These are phyloP conservation scores for Boletus reticuloceps DNA, from an alignment of 768 basidiomycete species.

Conservation along the genomic window DNA sequence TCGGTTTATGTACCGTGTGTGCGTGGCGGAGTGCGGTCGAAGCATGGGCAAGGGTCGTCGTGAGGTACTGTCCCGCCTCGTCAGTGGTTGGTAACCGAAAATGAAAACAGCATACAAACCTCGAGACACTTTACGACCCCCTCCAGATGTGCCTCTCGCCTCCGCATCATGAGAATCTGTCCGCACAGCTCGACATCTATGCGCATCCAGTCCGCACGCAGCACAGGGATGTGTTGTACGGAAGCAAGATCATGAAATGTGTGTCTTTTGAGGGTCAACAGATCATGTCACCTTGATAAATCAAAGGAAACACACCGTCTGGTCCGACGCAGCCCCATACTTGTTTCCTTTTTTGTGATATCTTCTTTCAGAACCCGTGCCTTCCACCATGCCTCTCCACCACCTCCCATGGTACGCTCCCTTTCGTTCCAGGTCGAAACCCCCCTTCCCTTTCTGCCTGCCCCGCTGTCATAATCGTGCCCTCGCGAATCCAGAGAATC, in stretches of 20 bases:
- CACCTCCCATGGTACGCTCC: constrained; percentile 23
- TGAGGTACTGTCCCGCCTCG: constrained; percentile 41
- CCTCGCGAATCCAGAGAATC: constrained; percentile 3
- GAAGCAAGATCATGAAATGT: constrained; percentile 64
- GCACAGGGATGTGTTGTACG: constrained; percentile 44
- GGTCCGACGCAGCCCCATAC: constrained; percentile 23
- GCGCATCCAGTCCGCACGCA: constrained; percentile 64
- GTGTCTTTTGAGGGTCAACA: constrained; percentile 41
- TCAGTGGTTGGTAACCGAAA: constrained; percentile 6
- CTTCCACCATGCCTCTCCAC: constrained; percentile 21
- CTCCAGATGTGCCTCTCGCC: constrained; percentile 64
- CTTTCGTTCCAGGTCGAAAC: constrained; percentile 49
- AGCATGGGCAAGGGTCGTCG: constrained; percentile 48
- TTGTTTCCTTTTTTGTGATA: constrained; percentile 5
- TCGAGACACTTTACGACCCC: constrained; percentile 62
- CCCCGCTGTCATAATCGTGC: background rate
- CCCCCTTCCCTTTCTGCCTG: constrained; percentile 28
- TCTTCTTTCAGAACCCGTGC: constrained; percentile 14
- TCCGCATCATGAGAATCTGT: constrained; percentile 64
- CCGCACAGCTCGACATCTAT: constrained; percentile 80
- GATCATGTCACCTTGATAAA: background rate
- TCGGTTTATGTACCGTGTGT: constrained; percentile 50
- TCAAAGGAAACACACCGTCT: constrained; percentile 18
- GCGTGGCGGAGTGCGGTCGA: constrained; percentile 59
- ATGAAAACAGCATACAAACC: constrained; percentile 32